Evolutionary conservation across 2,329 filamentous ascomycete genomes (phyloP).

Genomic region (Aspergillaceae sp.): DNA sequence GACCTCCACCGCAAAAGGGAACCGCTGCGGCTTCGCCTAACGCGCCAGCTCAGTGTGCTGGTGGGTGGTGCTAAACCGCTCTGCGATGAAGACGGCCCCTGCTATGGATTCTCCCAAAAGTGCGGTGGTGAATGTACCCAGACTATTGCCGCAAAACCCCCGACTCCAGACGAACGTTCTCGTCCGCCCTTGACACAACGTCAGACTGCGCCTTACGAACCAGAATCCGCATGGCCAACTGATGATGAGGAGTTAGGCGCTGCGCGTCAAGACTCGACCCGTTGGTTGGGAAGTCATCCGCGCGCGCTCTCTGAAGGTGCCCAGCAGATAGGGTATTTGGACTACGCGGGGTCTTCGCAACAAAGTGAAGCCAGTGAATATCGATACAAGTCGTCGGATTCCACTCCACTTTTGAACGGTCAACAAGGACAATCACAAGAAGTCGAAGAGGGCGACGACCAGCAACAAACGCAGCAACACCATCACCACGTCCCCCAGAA

Average conservation of each 20-base stretch:
- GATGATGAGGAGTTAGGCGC: conserved; percentile 1
- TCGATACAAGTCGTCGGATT: background rate
- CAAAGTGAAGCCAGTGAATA: conserved; percentile 1
- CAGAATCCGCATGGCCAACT: conserved; percentile 7
- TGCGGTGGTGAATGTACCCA: conserved; percentile 56
- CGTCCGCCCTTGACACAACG: conserved; percentile 10
- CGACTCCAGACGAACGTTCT: conserved; percentile 8
- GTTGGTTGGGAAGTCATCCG: background rate
- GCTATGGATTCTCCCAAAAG: conserved; percentile 53
- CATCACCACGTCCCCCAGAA: conserved; percentile 95
- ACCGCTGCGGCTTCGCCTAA: conserved; percentile 28
- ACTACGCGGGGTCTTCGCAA: conserved; percentile 8
- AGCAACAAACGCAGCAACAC: conserved; percentile 40
- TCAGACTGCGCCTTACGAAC: conserved; percentile 11
- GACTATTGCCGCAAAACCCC: conserved; percentile 16
- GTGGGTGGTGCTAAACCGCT: conserved; percentile 41
- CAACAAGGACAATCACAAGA: background rate
- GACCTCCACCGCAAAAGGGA: conserved; percentile 14
- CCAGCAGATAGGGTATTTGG: conserved; percentile 8
- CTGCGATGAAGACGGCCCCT: conserved; percentile 52
- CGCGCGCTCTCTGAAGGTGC: background rate
- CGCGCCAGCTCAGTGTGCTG: conserved; percentile 40
- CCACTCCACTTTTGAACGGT: background rate
- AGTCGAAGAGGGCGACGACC: background rate
- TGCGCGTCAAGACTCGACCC: background rate